Percentiles rank a stretch among this genome's conserved stretches.
Conservation (phyloP, 495 filamentous ascomycete species). For the Hypomontagnella submonticulosa region DNA sequence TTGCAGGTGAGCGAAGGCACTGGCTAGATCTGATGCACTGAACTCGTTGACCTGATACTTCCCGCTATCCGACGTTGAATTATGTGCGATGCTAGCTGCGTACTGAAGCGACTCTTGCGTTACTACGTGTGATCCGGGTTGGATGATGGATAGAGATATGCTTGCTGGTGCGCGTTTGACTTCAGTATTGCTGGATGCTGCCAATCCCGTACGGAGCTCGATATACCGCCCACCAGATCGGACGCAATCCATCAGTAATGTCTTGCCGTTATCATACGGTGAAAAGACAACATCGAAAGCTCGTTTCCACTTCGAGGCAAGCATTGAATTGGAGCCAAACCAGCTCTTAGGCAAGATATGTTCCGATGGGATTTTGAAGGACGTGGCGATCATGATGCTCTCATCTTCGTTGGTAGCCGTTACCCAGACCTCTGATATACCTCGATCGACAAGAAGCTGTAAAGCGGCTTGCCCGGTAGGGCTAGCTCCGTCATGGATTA, state of each 20-base stretch:
- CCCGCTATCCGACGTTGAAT: not conserved
- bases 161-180: not conserved
- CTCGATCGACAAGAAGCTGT: not conserved
- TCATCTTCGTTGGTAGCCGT: slow-evolving; percentile 6
- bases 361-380: not conserved
- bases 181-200: too few relatives aligned
- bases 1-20: not conserved
- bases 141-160: not conserved
- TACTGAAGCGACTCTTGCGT: not conserved
- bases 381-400: not conserved
- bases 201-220: too few relatives aligned
- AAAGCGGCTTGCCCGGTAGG: slow-evolving; percentile 1
- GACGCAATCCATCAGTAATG: too few relatives aligned
- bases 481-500: not conserved
- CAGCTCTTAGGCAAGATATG: slow-evolving; percentile 7
- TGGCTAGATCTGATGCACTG: not conserved
- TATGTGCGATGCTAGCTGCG: not conserved
- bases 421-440: not conserved
- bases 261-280: not conserved
- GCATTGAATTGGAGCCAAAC: not conserved
- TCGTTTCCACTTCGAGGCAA: too few relatives aligned
- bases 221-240: too few relatives aligned
- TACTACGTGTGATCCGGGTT: not conserved
- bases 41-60: not conserved
- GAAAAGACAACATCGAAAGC: not conserved